Conservation (phyloP, 1,284 basidiomycete species). For the Tilletia setariae region DNA sequence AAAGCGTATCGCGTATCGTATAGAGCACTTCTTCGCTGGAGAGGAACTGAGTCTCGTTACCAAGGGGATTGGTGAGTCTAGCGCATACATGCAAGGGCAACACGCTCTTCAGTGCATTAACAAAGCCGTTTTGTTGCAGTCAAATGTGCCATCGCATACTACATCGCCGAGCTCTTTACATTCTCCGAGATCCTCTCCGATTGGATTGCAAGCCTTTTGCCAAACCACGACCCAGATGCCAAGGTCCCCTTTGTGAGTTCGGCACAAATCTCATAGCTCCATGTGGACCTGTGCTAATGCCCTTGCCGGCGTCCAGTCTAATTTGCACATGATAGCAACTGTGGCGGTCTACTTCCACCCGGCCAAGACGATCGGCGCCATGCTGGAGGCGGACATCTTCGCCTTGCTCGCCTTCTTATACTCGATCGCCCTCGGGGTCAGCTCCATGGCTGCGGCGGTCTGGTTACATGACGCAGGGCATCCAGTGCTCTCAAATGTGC, state of each 20-base stretch:
- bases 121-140: conserved; percentile 57
- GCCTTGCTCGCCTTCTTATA: conserved; percentile 71
- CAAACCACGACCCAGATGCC: conserved; percentile 40
- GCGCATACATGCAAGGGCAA: background rate
- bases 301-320: conserved; percentile 62
- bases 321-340: conserved; percentile 88
- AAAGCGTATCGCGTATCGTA: background rate
- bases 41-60: conserved; percentile 10
- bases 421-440: conserved; percentile 69
- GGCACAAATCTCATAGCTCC: background rate
- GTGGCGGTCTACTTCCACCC: conserved; percentile 64
- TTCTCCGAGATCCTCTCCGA: conserved; percentile 65
- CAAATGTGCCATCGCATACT: conserved; percentile 88
- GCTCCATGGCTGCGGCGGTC: conserved; percentile 62
- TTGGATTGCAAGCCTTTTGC: conserved; percentile 38
- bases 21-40: background rate
- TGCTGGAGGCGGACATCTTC: conserved; percentile 82
- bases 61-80: conserved; percentile 56
- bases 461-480: conserved; percentile 59
- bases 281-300: conserved; percentile 57
- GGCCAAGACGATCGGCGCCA: conserved; percentile 76
- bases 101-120: background rate
- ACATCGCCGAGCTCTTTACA: conserved; percentile 86
- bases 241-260: conserved; percentile 31
- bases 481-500: conserved; percentile 44